phyloP scores from a whole-genome alignment of 2,329 filamentous ascomycete species.

The Immersiporthe knoxdaviesiana region DNA sequence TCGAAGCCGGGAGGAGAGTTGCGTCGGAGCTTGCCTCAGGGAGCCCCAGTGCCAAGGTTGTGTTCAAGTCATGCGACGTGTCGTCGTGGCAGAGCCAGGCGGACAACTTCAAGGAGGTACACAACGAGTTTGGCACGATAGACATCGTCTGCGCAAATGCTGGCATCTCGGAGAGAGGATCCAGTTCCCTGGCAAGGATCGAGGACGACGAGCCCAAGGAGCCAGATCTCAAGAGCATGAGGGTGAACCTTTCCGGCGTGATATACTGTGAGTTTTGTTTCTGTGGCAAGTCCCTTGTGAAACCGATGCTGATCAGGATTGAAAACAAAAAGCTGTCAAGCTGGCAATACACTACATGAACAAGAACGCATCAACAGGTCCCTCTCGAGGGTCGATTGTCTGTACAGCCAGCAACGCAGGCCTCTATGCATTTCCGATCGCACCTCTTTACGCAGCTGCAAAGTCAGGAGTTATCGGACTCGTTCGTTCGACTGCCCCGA shows the following conservation, averaged over 20 bases:
- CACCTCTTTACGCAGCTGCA: conserved; percentile 52
- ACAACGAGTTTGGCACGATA: conserved; percentile 36
- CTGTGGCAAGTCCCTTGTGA: background rate
- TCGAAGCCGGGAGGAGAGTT: conserved; percentile 33
- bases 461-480: conserved; percentile 54
- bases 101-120: conserved; percentile 35
- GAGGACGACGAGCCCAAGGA: conserved; percentile 39
- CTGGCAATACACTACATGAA: conserved; percentile 54
- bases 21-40: conserved; percentile 35
- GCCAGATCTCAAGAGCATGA: conserved; percentile 42
- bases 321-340: conserved; percentile 46
- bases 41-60: conserved; percentile 33
- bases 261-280: conserved; percentile 47
- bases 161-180: conserved; percentile 48
- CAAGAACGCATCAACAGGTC: conserved; percentile 35
- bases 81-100: conserved; percentile 42
- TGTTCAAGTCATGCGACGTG: conserved; percentile 43
- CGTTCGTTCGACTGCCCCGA: conserved; percentile 49
- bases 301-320: background rate
- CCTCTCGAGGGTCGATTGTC: conserved; percentile 49
- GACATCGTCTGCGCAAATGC: conserved; percentile 56
- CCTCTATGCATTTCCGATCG: conserved; percentile 54
- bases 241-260: conserved; percentile 45
- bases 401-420: conserved; percentile 59
- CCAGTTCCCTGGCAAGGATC: conserved; percentile 34